These are phyloP conservation scores for Clonostachys sp. DNA, from an alignment of 2,329 filamentous ascomycete species.

Conservation along the genomic window DNA sequence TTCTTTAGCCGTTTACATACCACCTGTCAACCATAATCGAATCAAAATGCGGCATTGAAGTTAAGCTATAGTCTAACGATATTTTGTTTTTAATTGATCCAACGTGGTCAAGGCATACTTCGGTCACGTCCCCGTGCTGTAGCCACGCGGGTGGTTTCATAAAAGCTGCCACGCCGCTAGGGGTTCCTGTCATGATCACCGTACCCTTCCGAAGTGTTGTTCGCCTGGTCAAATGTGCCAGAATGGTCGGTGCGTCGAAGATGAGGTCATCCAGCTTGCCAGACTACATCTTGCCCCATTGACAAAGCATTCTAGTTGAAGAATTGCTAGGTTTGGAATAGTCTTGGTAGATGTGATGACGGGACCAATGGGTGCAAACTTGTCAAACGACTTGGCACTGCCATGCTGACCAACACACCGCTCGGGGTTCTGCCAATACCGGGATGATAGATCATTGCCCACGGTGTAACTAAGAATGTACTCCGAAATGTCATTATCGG, in stretches of 20 bases:
- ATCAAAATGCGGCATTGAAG: no score
- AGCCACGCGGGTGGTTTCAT: conserved; percentile 18
- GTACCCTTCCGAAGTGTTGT: conserved; percentile 44
- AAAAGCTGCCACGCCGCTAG: conserved; percentile 28
- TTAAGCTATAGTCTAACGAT: conserved; percentile 10
- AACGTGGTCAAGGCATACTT: conserved; percentile 18
- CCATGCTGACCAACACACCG: conserved; percentile 35
- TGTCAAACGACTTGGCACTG: conserved; percentile 44
- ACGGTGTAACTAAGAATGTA: conserved; percentile 54
- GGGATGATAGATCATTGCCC: conserved; percentile 47
- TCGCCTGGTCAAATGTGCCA: conserved; percentile 38
- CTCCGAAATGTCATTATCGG: conserved; percentile 30
- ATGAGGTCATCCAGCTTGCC: conserved; percentile 39
- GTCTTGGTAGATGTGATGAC: conserved; percentile 19
- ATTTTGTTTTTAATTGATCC: conserved; percentile 20
- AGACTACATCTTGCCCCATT: conserved; percentile 39
- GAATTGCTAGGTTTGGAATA: conserved; percentile 16
- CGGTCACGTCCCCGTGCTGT: conserved; percentile 24
- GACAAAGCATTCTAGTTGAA: conserved; percentile 28
- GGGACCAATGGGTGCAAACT: conserved; percentile 45
- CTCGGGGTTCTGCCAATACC: conserved; percentile 42
- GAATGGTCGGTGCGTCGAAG: conserved; percentile 30
- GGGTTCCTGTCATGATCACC: conserved; percentile 44
- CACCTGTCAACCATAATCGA: no score
- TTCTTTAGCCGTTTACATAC: no score